phyloP scores from a whole-genome alignment of 2,329 filamentous ascomycete genomes.

The Dryadomyces sulphureus region DNA sequence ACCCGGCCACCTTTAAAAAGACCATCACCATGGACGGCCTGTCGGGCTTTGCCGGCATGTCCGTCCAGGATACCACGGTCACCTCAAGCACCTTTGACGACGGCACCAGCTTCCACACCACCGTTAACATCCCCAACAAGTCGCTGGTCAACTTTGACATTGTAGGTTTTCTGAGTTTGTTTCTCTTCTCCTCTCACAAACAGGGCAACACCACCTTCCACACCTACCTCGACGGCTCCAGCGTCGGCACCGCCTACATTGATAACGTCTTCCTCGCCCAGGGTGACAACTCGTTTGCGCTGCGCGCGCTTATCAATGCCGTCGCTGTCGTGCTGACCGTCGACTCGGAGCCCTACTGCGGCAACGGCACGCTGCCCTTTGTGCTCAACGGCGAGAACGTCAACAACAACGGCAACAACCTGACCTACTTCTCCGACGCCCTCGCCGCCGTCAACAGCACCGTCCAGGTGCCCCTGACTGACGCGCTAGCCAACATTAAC shows the following conservation, averaged over 20 bases:
- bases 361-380: conserved; percentile 38
- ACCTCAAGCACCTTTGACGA: conserved; percentile 22
- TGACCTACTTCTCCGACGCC: conserved; percentile 42
- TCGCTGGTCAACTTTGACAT: conserved; percentile 50
- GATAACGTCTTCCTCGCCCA: conserved; percentile 43
- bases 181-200: background rate
- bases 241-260: conserved; percentile 42
- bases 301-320: conserved; percentile 40
- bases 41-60: conserved; percentile 40
- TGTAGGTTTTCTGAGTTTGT: conserved; percentile 25
- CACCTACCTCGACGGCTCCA: conserved; percentile 35
- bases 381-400: conserved; percentile 37
- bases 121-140: conserved; percentile 45
- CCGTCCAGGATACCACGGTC: conserved; percentile 35
- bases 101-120: conserved; percentile 46
- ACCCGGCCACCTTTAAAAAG: conserved; percentile 40
- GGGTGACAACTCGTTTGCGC: conserved; percentile 39
- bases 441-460: conserved; percentile 35
- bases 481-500: conserved; percentile 22
- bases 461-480: conserved; percentile 35
- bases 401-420: conserved; percentile 31
- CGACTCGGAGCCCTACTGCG: conserved; percentile 31
- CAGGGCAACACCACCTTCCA: conserved; percentile 49
- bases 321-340: conserved; percentile 29
- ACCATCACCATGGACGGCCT: conserved; percentile 30